Evolutionary conservation across 1,139 yeast species (phyloP).

Genomic region (Candida albicans): DNA sequence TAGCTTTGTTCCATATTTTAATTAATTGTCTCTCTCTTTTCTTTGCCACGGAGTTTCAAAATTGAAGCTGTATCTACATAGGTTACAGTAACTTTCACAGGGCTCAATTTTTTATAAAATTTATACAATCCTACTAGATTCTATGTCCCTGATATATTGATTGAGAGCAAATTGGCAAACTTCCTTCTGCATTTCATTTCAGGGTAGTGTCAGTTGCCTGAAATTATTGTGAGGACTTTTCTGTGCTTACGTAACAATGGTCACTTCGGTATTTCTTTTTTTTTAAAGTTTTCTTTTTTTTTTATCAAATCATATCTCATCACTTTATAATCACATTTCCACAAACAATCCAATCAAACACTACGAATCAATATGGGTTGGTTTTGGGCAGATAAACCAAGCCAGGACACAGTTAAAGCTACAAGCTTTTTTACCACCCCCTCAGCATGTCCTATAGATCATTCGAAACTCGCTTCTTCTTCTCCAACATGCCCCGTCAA

Average conservation of each 20-base stretch:
- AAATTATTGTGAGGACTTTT: too few relatives aligned
- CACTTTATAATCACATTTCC: not conserved
- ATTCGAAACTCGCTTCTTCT: conserved; percentile 10
- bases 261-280: not conserved
- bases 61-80: too few relatives aligned
- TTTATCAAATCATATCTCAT: conserved; percentile 5
- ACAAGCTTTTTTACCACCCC: conserved; percentile 6
- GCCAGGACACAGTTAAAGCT: conserved; percentile 6
- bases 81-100: too few relatives aligned
- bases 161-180: too few relatives aligned
- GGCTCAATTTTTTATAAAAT: too few relatives aligned
- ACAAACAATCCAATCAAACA: not conserved
- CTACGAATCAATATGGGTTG: conserved; percentile 60
- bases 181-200: too few relatives aligned
- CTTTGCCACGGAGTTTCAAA: too few relatives aligned
- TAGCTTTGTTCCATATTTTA: too few relatives aligned
- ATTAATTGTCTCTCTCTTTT: too few relatives aligned
- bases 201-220: too few relatives aligned
- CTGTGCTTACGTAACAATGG: not conserved
- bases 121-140: too few relatives aligned
- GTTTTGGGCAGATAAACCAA: conserved; percentile 65
- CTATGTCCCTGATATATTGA: too few relatives aligned
- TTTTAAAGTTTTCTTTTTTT: not conserved
- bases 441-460: conserved; percentile 37
- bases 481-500: conserved; percentile 13